These are phyloP conservation scores for Caloboletus firmus DNA, from an alignment of 1,284 basidiomycete species.

Conservation along the genomic window DNA sequence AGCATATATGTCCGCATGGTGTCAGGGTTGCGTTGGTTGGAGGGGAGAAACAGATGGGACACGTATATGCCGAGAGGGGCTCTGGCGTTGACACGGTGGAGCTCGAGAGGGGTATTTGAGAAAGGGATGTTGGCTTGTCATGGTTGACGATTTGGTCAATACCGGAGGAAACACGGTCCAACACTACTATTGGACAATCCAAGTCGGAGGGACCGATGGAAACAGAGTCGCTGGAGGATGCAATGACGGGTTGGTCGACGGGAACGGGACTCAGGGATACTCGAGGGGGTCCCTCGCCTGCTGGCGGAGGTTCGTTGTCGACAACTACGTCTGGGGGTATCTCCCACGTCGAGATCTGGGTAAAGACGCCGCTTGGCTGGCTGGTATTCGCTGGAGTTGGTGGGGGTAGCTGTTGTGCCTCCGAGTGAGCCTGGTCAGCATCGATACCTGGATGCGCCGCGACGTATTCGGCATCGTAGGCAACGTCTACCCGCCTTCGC, in stretches of 20 bases:
- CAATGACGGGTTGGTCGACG: neutral
- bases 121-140: neutral
- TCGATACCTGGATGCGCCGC: neutral
- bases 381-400: neutral
- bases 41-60: conserved; percentile 76
- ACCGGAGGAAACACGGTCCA: neutral
- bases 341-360: conserved; percentile 25
- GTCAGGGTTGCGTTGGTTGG: conserved; percentile 74
- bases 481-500: conserved; percentile 19
- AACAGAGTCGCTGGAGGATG: neutral
- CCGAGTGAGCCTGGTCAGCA: neutral
- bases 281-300: neutral
- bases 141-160: neutral
- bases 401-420: neutral
- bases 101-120: neutral
- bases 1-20: conserved; percentile 76
- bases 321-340: conserved; percentile 13
- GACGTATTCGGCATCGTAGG: neutral
- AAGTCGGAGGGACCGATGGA: conserved; percentile 6
- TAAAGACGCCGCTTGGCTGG: neutral
- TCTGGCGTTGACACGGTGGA: conserved; percentile 34
- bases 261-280: neutral
- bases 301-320: neutral
- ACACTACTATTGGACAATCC: neutral
- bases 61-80: conserved; percentile 62